Percentiles rank a stretch among this genome's conserved stretches.
Conservation (phyloP, 2,329 filamentous ascomycete species). For the Colletotrichum eremochloae region DNA sequence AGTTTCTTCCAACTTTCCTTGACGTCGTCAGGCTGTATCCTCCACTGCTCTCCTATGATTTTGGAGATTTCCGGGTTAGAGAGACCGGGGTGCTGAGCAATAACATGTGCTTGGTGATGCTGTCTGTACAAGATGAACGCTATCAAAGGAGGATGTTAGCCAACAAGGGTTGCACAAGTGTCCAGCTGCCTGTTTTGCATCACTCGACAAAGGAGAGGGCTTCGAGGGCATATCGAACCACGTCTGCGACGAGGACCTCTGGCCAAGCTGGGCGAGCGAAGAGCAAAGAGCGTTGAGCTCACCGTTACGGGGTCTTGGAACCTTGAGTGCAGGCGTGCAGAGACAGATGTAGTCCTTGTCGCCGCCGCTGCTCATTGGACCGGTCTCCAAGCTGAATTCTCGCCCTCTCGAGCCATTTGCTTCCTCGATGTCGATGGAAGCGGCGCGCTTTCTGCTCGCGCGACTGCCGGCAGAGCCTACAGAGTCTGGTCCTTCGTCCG, state of each 20-base stretch:
- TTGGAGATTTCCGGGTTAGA: conserved; percentile 97
- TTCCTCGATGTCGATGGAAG: conserved; percentile 60
- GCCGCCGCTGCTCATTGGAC: conserved; percentile 44
- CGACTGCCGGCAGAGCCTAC: conserved; percentile 36
- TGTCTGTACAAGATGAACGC: conserved; percentile 98
- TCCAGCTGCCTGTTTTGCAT: conserved; percentile 26
- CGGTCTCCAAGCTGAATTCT: conserved; percentile 54
- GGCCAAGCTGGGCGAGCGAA: conserved; percentile 36
- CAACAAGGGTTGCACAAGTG: conserved; percentile 28
- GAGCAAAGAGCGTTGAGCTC: conserved; percentile 49
- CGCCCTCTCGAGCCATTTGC: conserved; percentile 55
- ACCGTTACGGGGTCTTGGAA: conserved; percentile 72
- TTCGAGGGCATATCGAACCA: conserved; percentile 25
- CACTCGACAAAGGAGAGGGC: conserved; percentile 35
- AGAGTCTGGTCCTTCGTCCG: conserved; percentile 33
- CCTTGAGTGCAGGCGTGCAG: conserved; percentile 68
- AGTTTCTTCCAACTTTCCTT: conserved; percentile 91
- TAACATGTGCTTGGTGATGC: conserved; percentile 87
- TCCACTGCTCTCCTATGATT: conserved; percentile 95
- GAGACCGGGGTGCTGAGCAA: conserved; percentile 85
- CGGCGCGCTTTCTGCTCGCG: conserved; percentile 57
- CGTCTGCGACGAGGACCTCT: conserved; percentile 18
- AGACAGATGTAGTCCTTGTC: conserved; percentile 64
- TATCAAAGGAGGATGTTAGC: conserved; percentile 59
- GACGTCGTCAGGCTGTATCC: conserved; percentile 77